These are phyloP conservation scores for Linum lewisii DNA, from an alignment of 345 rosid species.

Conservation along the genomic window DNA sequence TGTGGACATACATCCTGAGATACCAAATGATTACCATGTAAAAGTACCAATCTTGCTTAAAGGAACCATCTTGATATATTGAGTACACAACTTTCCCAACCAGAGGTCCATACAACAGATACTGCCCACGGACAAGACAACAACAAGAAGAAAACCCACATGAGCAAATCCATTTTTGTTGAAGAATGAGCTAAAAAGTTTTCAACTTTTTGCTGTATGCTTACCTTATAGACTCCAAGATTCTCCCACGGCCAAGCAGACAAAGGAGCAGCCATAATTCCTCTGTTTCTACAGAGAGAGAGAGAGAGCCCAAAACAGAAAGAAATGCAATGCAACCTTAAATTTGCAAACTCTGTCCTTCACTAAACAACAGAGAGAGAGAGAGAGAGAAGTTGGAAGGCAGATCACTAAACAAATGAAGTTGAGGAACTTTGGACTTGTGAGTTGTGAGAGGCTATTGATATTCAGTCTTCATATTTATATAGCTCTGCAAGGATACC, in stretches of 20 bases:
- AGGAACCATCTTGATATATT: constrained; percentile 29
- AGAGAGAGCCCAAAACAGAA: no score
- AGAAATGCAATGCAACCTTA: no score
- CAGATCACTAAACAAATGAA: not conserved
- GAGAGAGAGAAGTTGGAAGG: not conserved
- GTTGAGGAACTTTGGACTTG: not conserved
- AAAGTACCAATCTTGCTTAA: constrained; percentile 48
- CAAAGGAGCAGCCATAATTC: constrained; percentile 46
- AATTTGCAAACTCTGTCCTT: not conserved
- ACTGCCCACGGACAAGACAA: constrained; percentile 28
- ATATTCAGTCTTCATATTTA: not conserved
- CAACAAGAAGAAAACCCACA: not conserved
- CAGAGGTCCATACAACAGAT: constrained; percentile 69
- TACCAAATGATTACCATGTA: constrained; percentile 44
- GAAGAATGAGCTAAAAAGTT: not conserved
- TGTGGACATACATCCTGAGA: constrained; percentile 31
- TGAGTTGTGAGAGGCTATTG: not conserved
- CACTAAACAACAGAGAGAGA: not conserved
- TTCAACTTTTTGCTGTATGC: constrained; percentile 14
- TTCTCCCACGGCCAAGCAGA: constrained; percentile 91
- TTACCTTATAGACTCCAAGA: constrained; percentile 63
- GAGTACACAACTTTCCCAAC: constrained; percentile 46
- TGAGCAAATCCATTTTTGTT: not conserved
- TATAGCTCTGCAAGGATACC: not conserved
- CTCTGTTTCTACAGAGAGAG: not conserved